A percentile compares a stretch with the other conserved stretches of the same genome.
Conservation (phyloP, 345 rosid species). For the Brassica cretica region DNA sequence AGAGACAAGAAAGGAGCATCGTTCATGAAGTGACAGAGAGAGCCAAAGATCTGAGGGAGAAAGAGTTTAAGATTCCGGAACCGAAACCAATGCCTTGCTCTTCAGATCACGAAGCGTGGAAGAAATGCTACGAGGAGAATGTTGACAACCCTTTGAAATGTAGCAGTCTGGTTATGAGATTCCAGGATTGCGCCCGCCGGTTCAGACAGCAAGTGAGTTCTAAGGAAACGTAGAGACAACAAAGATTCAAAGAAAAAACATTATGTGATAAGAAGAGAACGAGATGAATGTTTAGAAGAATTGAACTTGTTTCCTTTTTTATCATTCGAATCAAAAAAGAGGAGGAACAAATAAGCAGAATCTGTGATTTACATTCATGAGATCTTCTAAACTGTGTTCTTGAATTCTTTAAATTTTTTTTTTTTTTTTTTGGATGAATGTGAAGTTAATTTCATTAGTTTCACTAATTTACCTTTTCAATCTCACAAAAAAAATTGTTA, state of each 20-base stretch:
- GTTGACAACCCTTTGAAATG: constrained; percentile 64
- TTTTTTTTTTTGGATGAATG: neutral
- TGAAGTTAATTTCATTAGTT: neutral
- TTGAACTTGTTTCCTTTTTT: constrained; percentile 19
- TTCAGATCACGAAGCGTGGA: constrained; percentile 70
- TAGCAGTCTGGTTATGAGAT: constrained; percentile 53
- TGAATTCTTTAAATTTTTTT: neutral
- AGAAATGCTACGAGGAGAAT: constrained; percentile 78
- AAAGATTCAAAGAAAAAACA: neutral
- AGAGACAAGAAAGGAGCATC: constrained; percentile 68
- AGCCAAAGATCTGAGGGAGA: constrained; percentile 80
- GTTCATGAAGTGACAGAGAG: constrained; percentile 69
- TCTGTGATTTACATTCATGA: constrained; percentile 36
- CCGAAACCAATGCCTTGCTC: constrained; percentile 85
- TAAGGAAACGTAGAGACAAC: constrained; percentile 35
- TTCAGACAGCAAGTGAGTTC: constrained; percentile 54
- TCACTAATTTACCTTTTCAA: too few relatives aligned
- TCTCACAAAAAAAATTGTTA: too few relatives aligned
- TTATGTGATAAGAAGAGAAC: constrained; percentile 6
- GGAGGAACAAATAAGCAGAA: constrained; percentile 13
- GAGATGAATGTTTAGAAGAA: constrained; percentile 22
- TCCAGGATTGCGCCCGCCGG: constrained; percentile 71
- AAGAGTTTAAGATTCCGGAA: constrained; percentile 89
- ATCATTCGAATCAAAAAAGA: neutral
- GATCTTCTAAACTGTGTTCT: constrained; percentile 18